A percentile compares a stretch with the other conserved stretches of the same genome.
Conservation (phyloP, 2,329 filamentous ascomycete genomes). For the Curvularia sp. region DNA sequence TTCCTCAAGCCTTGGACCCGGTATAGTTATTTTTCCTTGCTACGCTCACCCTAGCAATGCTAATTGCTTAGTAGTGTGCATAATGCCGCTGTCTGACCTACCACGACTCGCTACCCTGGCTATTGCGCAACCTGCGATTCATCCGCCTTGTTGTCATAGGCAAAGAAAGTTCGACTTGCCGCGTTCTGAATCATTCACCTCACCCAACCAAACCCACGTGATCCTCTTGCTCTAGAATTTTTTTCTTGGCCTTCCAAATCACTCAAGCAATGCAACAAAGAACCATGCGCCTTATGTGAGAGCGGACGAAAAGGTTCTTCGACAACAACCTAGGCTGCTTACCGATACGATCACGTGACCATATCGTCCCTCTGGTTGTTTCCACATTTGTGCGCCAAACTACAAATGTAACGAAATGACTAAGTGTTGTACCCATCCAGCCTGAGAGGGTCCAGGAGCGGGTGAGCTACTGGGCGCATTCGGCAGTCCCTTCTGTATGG, state of each 20-base stretch:
- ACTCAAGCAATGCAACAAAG: not conserved
- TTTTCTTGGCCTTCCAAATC: not conserved
- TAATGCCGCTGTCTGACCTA: not conserved
- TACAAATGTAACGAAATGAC: not conserved
- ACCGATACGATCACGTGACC: not conserved
- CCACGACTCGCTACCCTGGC: constrained; percentile 5
- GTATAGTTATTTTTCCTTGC: not conserved
- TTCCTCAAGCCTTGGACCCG: not conserved
- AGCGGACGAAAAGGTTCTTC: not conserved
- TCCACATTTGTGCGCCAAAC: not conserved
- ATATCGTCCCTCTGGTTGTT: not conserved
- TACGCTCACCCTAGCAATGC: not conserved
- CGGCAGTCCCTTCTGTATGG: not conserved
- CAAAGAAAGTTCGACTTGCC: not conserved
- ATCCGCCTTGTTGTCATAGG: not conserved
- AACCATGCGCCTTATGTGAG: not conserved
- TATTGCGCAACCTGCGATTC: not conserved
- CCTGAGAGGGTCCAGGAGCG: not conserved
- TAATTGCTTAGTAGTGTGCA: not conserved
- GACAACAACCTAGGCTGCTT: not conserved
- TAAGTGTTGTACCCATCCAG: not conserved
- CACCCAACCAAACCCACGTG: not conserved
- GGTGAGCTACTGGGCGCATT: not conserved
- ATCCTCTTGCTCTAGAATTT: not conserved
- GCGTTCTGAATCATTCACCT: not conserved